Evolutionary conservation across 257 asterid species (phyloP).

Genomic region (Handroanthus guayacan): DNA sequence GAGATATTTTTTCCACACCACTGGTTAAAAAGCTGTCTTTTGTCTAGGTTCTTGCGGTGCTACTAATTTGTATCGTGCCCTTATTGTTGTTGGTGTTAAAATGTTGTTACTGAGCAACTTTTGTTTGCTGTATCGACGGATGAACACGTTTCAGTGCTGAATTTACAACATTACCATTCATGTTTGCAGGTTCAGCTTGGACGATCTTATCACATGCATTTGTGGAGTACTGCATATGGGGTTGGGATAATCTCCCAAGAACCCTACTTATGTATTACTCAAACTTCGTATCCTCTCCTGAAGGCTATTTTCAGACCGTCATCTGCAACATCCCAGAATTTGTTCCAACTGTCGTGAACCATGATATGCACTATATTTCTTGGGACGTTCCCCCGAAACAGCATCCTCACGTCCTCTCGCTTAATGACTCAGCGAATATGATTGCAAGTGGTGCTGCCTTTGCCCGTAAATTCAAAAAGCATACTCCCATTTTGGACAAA

Average conservation of each 20-base stretch:
- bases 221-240: conserved; percentile 73
- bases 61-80: too few relatives aligned
- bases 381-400: conserved; percentile 86
- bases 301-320: conserved; percentile 83
- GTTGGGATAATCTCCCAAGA: conserved; percentile 89
- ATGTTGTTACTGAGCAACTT: too few relatives aligned
- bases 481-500: conserved; percentile 55
- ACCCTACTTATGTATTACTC: conserved; percentile 83
- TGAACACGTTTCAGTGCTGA: background rate
- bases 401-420: conserved; percentile 66
- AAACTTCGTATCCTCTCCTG: conserved; percentile 79
- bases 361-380: conserved; percentile 79
- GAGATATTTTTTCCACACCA: too few relatives aligned
- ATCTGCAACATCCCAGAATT: conserved; percentile 70
- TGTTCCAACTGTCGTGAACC: conserved; percentile 62
- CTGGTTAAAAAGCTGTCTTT: too few relatives aligned
- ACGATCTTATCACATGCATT: conserved; percentile 72
- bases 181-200: conserved; percentile 79
- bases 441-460: conserved; percentile 69
- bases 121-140: background rate
- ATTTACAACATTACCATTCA: background rate
- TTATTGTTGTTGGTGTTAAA: too few relatives aligned
- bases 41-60: too few relatives aligned
- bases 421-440: conserved; percentile 62
- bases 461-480: conserved; percentile 73